These are phyloP conservation scores for Plantago ovata DNA, from an alignment of 257 asterid genomes.

Conservation along the genomic window DNA sequence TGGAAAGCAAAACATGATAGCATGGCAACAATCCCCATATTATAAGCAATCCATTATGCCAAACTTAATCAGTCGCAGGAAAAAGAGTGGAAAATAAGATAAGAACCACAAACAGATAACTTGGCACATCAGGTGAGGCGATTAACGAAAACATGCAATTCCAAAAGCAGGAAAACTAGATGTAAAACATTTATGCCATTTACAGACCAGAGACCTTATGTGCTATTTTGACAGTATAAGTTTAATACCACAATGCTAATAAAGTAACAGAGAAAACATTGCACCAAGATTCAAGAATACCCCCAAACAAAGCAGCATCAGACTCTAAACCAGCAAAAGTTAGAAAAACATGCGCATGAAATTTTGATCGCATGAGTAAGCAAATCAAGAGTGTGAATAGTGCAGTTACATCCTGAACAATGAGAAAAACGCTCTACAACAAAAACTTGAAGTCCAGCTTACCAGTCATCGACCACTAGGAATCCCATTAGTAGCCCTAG, in stretches of 20 bases:
- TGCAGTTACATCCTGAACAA: too few relatives aligned
- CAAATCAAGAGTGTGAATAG: too few relatives aligned
- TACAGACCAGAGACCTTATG: constrained; percentile 1
- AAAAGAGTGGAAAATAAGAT: neutral
- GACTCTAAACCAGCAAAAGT: neutral
- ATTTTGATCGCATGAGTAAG: too few relatives aligned
- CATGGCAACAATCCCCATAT: neutral
- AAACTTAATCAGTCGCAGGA: neutral
- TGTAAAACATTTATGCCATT: constrained; percentile 5
- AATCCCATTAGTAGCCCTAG: constrained; percentile 89
- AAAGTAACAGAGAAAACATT: constrained; percentile 4
- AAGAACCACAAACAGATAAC: neutral
- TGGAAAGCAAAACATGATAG: neutral
- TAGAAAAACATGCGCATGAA: too few relatives aligned
- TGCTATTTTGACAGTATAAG: neutral
- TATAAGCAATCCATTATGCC: neutral
- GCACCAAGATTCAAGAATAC: constrained; percentile 2
- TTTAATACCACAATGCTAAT: neutral
- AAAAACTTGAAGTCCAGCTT: constrained; percentile 24
- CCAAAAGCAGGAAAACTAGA: neutral
- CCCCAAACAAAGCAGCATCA: neutral
- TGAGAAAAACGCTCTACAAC: constrained; percentile 10
- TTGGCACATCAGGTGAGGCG: neutral
- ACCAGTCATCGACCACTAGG: constrained; percentile 98
- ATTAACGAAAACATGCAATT: constrained; percentile 1